These are phyloP conservation scores for Pyrus betulifolia DNA, from an alignment of 306 rosid species.

Conservation along the genomic window DNA sequence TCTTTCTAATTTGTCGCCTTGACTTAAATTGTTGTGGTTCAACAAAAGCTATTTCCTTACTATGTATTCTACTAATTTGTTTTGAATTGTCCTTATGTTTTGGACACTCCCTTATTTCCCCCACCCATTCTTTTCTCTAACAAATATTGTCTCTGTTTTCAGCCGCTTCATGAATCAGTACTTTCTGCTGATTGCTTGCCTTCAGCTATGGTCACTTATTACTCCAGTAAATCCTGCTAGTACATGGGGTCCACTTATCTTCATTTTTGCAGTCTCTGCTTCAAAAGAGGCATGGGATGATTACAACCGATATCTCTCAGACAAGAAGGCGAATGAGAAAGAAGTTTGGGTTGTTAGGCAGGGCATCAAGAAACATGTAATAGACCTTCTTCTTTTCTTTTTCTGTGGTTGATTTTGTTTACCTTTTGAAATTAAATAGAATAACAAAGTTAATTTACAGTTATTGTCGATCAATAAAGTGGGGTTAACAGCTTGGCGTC, in stretches of 20 bases:
- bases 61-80: background rate
- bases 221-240: constrained; percentile 99
- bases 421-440: background rate
- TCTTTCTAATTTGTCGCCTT: background rate
- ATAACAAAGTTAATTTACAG: background rate
- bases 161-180: constrained; percentile 99
- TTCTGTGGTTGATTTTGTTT: constrained; percentile 5
- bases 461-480: background rate
- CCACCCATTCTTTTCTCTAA: constrained; percentile 9
- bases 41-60: background rate
- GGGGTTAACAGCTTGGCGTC: background rate
- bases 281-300: constrained; percentile 99
- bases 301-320: constrained; percentile 88
- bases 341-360: constrained; percentile 88
- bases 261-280: constrained; percentile 96
- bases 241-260: constrained; percentile 99
- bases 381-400: constrained; percentile 12
- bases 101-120: background rate
- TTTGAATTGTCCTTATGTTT: background rate
- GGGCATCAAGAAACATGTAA: constrained; percentile 75
- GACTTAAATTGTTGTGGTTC: background rate
- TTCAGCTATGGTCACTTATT: constrained; percentile 95
- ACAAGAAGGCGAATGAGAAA: constrained; percentile 93
- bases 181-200: constrained; percentile 96
- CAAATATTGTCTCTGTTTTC: constrained; percentile 26